These are phyloP conservation scores for Dothideomycetes sp. DNA, from an alignment of 2,329 filamentous ascomycete species.

Conservation along the genomic window DNA sequence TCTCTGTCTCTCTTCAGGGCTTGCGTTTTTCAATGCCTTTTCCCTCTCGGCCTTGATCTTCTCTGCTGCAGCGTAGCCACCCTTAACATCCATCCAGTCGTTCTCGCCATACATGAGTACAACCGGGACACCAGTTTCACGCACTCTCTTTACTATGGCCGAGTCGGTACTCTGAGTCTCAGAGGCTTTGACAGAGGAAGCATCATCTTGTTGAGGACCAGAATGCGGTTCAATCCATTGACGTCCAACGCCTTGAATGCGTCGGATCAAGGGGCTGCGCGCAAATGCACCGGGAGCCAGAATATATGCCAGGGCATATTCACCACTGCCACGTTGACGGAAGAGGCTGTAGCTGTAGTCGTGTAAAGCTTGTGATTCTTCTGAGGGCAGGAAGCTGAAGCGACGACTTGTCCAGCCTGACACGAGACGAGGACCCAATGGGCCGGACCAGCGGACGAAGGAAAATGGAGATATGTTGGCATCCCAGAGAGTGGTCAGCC, in stretches of 20 bases:
- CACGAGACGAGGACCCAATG: conserved; percentile 81
- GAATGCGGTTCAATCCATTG: conserved; percentile 41
- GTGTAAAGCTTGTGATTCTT: conserved; percentile 77
- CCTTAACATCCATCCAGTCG: conserved; percentile 96
- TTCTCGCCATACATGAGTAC: conserved; percentile 95
- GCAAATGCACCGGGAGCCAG: conserved; percentile 91
- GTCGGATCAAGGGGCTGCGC: conserved; percentile 73
- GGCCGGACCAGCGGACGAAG: conserved; percentile 77
- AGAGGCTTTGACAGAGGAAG: conserved; percentile 16
- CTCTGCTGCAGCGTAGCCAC: conserved; percentile 70
- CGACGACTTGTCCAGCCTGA: conserved; percentile 91
- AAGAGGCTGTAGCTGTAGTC: conserved; percentile 93
- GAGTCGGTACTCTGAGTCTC: background rate
- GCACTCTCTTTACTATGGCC: conserved; percentile 19
- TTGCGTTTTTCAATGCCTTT: conserved; percentile 52
- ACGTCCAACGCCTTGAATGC: conserved; percentile 80
- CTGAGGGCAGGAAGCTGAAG: conserved; percentile 75
- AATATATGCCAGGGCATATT: conserved; percentile 87
- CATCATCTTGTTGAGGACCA: conserved; percentile 20
- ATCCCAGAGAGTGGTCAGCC: conserved; percentile 92
- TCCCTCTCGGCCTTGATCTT: conserved; percentile 62
- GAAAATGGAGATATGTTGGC: conserved; percentile 94
- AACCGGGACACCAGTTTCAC: conserved; percentile 65
- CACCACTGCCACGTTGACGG: conserved; percentile 80
- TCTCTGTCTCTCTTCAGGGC: conserved; percentile 54